These are phyloP conservation scores for Cladosporium sp. DNA, from an alignment of 2,329 filamentous ascomycete species.

Conservation along the genomic window DNA sequence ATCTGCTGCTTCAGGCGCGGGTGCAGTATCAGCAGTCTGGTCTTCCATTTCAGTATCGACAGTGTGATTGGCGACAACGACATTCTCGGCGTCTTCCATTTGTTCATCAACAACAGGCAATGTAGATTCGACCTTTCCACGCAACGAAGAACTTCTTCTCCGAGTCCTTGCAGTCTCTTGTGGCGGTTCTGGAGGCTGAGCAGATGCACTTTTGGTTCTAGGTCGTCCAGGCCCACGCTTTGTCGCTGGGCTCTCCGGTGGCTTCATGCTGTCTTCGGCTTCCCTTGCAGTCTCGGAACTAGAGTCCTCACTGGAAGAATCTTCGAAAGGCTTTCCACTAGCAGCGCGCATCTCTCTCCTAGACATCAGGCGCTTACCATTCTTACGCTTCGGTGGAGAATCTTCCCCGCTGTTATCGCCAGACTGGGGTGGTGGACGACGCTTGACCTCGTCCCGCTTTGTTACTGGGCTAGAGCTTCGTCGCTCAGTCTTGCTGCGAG, in stretches of 20 bases:
- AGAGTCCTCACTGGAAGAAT: conserved; percentile 31
- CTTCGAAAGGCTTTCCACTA: conserved; percentile 32
- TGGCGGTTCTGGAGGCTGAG: conserved; percentile 26
- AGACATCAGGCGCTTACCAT: conserved; percentile 36
- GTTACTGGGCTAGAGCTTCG: conserved; percentile 39
- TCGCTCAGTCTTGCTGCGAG: conserved; percentile 24
- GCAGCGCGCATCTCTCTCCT: conserved; percentile 38
- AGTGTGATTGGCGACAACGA: conserved; percentile 18
- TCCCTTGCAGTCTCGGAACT: conserved; percentile 26
- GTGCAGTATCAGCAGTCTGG: neutral
- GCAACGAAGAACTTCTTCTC: conserved; percentile 31
- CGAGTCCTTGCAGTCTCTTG: conserved; percentile 23
- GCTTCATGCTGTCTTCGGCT: conserved; percentile 30
- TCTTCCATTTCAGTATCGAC: conserved; percentile 8
- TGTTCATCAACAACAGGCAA: conserved; percentile 30
- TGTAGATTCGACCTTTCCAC: conserved; percentile 25
- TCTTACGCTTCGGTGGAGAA: conserved; percentile 33
- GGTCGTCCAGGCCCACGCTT: conserved; percentile 28
- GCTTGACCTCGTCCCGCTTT: conserved; percentile 34
- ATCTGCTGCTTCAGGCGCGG: conserved; percentile 17
- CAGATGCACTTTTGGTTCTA: conserved; percentile 33
- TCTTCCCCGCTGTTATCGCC: conserved; percentile 28
- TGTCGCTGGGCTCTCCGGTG: conserved; percentile 29
- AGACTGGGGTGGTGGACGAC: conserved; percentile 24
- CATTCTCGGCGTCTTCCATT: conserved; percentile 15